Conservation (phyloP, 2,329 filamentous ascomycete genomes). For the Mycocentrospora acerina region DNA sequence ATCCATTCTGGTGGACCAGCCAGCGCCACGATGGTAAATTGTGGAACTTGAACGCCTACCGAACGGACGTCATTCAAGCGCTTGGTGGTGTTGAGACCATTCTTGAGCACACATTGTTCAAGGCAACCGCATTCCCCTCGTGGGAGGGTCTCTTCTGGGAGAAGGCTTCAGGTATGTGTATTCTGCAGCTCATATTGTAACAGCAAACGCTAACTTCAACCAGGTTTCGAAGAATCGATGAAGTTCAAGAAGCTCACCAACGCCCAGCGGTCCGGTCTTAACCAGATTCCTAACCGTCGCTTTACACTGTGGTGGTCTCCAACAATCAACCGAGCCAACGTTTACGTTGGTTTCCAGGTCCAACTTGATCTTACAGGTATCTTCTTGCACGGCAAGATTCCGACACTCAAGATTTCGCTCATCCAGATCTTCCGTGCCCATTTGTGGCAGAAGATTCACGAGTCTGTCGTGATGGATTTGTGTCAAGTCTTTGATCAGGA, state of each 20-base stretch:
- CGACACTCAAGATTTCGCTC: constrained; percentile 93
- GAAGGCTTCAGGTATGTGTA: constrained; percentile 52
- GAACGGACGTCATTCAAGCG: constrained; percentile 95
- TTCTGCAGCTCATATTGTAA: not conserved
- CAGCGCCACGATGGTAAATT: constrained; percentile 96
- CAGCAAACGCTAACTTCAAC: constrained; percentile 4
- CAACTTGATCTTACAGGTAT: constrained; percentile 97
- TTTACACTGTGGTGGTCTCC: constrained; percentile 97
- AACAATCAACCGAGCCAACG: constrained; percentile 92
- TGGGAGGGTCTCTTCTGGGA: constrained; percentile 98
- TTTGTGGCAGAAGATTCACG: constrained; percentile 99
- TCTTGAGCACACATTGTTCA: constrained; percentile 93
- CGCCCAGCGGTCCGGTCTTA: constrained; percentile 92
- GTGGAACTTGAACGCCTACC: constrained; percentile 94
- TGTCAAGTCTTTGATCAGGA: constrained; percentile 99
- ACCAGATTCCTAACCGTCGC: constrained; percentile 97
- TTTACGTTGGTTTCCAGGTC: constrained; percentile 99
- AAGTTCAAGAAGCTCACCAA: constrained; percentile 99
- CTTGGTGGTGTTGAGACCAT: constrained; percentile 97
- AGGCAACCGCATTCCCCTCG: constrained; percentile 91
- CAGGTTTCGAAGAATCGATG: constrained; percentile 61
- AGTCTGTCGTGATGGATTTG: constrained; percentile 97
- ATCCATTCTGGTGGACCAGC: constrained; percentile 99
- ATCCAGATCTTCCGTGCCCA: constrained; percentile 99
- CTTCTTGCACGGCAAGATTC: constrained; percentile 98